These are phyloP conservation scores for Pyronema domesticum DNA, from an alignment of 495 filamentous ascomycete species.

Conservation along the genomic window DNA sequence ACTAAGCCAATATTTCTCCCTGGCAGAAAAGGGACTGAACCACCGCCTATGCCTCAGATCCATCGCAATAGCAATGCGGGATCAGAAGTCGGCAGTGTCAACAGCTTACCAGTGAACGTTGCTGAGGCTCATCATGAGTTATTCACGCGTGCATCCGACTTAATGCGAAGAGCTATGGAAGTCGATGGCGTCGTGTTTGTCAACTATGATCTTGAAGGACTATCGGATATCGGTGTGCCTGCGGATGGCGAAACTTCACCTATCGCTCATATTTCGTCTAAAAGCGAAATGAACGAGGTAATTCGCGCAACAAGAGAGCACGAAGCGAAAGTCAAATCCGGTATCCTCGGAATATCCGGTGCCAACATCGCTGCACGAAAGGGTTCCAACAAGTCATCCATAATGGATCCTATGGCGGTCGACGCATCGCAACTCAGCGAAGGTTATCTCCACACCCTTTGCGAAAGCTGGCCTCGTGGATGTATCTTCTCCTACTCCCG, in stretches of 20 bases:
- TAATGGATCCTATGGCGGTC: neutral
- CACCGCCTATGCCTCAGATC: neutral
- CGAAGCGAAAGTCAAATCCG: conserved; percentile 11
- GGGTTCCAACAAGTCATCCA: neutral
- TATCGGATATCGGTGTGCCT: conserved; percentile 6
- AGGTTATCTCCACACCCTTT: conserved; percentile 1
- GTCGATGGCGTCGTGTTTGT: conserved; percentile 31
- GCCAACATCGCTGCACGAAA: neutral
- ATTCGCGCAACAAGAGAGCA: neutral
- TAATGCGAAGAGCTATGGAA: conserved; percentile 29
- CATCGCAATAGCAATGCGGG: neutral
- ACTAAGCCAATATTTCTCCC: neutral
- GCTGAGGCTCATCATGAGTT: neutral
- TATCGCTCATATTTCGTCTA: neutral
- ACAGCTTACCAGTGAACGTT: neutral
- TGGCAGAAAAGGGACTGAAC: neutral
- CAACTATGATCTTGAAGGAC: conserved; percentile 25
- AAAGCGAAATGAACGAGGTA: conserved; percentile 7
- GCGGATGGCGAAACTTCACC: neutral
- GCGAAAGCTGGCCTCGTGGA: conserved; percentile 13
- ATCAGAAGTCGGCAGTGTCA: neutral
- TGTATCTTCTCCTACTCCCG: conserved; percentile 13
- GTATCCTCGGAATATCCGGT: conserved; percentile 16
- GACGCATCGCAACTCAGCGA: neutral
- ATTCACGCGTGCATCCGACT: conserved; percentile 23